Evolutionary conservation across 2,329 filamentous ascomycete genomes (phyloP), one percentile per base, ranked within the genome.

Genomic region (Aspergillus unguis): DNA sequence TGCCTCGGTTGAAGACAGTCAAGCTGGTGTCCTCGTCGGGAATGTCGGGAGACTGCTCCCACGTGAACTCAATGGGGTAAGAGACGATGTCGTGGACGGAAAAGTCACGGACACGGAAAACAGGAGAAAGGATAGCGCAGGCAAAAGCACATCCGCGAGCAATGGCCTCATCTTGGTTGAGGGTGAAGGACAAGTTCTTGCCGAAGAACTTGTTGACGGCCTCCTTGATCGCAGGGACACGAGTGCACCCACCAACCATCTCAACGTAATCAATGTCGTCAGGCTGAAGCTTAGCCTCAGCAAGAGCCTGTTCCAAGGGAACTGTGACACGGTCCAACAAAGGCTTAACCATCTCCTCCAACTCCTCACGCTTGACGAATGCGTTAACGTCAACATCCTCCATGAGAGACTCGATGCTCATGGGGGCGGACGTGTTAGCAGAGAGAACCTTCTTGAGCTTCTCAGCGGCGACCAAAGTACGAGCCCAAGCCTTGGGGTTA

Each of bases 351-450:
- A 99, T 85, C 58, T 87, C 85, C 80, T 99, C 94, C 53, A 99
- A 85, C 71, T 97, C 92, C 69, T 96, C 89, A 59, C 94, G 88
- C 72, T 92, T 96, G 68, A 99, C 82, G 82, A 95, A 87, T 55
- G 87, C 80, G 49, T 84, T 84, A 35, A 96, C 94, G 71, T 99
- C 94, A 57, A 96, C 80, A 71, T 99, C 94, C 75, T 97, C 95
- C 92, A 99, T 97, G 63, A 99, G 80, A 33, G 92, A 96, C 80
- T 99, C 94, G 67, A 99, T 95, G 81, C 92, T 97, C 73, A 99
- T 76, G 45, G 92, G 90, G 17, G 92, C 91, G 69, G 88, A 83
- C 63, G 92, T 88, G 78, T 97, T 97, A 71, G 94, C 94, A 33
- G 92, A 97, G 52, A 99, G 80, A 51, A 97, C 86, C 85, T 97